Evolutionary conservation across 805 yeast genomes (phyloP).

Genomic region (Kregervanrija pseudodelftensis): DNA sequence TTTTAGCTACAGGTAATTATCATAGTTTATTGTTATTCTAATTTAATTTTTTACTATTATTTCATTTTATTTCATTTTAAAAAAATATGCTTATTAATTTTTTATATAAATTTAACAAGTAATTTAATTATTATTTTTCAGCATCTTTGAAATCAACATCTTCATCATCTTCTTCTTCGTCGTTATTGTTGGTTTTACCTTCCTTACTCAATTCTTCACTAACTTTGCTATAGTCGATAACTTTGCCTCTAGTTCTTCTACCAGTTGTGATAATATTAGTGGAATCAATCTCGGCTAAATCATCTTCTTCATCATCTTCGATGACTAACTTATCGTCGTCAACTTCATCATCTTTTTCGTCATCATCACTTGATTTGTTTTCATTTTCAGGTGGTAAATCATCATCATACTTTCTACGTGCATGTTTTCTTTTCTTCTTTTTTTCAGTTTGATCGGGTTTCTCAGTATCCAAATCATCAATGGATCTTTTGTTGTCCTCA

Average conservation of each 20-base stretch:
- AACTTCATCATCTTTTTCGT: conserved; percentile 35
- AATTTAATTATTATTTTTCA: conserved; percentile 9
- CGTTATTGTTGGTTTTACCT: conserved; percentile 32
- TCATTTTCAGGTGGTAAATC: conserved; percentile 15
- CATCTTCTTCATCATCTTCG: conserved; percentile 71
- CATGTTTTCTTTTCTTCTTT: conserved; percentile 18
- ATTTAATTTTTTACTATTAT: neutral
- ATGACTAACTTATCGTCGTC: conserved; percentile 48
- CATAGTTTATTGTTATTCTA: neutral
- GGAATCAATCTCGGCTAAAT: conserved; percentile 70
- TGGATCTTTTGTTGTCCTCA: neutral
- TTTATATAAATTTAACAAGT: neutral
- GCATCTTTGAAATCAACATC: conserved; percentile 46
- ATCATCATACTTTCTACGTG: conserved; percentile 18
- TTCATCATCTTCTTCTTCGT: conserved; percentile 37
- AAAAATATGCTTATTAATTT: no score
- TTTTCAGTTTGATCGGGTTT: conserved; percentile 2
- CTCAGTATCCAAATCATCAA: neutral
- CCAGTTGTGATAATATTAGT: conserved; percentile 79
- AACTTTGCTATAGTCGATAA: conserved; percentile 77
- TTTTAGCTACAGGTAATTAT: neutral
- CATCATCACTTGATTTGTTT: conserved; percentile 19
- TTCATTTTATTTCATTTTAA: neutral
- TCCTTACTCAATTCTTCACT: conserved; percentile 61
- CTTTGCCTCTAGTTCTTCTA: conserved; percentile 85